Conservation (phyloP, 2,329 filamentous ascomycete genomes). For the Hypoxylon sp. region DNA sequence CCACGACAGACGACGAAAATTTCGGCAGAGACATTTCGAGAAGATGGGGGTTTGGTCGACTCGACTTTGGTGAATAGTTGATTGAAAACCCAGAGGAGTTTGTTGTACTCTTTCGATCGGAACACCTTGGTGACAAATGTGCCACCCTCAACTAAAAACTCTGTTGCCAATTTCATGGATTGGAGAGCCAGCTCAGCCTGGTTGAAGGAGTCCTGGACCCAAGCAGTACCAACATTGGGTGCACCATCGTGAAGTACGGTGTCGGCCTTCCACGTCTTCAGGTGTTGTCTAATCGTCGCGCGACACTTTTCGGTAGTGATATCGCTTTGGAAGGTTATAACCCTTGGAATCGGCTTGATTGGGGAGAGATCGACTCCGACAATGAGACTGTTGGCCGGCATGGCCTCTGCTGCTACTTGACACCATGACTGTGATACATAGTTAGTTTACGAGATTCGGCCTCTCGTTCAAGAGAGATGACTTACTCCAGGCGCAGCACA, state of each 20-base stretch:
- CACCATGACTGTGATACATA: slow-evolving; percentile 77
- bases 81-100: slow-evolving; percentile 95
- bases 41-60: slow-evolving; percentile 95
- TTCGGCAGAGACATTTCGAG: slow-evolving; percentile 94
- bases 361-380: slow-evolving; percentile 93
- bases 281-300: slow-evolving; percentile 83
- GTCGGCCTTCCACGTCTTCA: slow-evolving; percentile 97
- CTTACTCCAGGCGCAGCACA: slow-evolving; percentile 85
- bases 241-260: slow-evolving; percentile 96
- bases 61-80: slow-evolving; percentile 96
- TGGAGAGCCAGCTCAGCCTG: slow-evolving; percentile 93
- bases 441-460: slow-evolving; percentile 43
- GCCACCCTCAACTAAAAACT: slow-evolving; percentile 88
- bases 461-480: background rate
- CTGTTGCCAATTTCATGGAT: slow-evolving; percentile 90
- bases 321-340: slow-evolving; percentile 96
- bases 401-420: slow-evolving; percentile 94
- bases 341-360: slow-evolving; percentile 93
- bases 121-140: slow-evolving; percentile 98
- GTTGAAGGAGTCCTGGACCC: slow-evolving; percentile 98
- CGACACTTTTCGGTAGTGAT: slow-evolving; percentile 98
- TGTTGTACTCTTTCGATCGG: slow-evolving; percentile 95
- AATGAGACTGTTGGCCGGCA: slow-evolving; percentile 90
- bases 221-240: slow-evolving; percentile 96
- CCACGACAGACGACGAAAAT: slow-evolving; percentile 98